Evolutionary conservation across 305 asterid species (phyloP).

Genomic region (Fraxinus platypoda): DNA sequence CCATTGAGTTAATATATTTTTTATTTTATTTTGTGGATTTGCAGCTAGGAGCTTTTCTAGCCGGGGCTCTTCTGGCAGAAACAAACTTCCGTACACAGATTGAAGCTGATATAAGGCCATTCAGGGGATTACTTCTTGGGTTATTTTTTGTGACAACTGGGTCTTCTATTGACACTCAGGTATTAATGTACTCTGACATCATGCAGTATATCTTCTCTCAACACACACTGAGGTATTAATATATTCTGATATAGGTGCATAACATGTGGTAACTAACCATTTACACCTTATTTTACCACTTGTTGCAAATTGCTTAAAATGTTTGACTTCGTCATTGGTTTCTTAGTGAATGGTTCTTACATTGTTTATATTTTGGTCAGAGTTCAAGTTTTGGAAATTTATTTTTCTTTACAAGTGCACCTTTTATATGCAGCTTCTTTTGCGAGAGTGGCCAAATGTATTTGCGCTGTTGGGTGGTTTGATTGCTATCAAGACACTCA

Average conservation of each 20-base stretch:
- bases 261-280: background rate
- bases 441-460: slow-evolving; percentile 99
- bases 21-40: slow-evolving; percentile 23
- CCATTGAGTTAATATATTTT: slow-evolving; percentile 16
- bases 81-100: slow-evolving; percentile 97
- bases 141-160: slow-evolving; percentile 97
- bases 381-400: slow-evolving; percentile 14
- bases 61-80: slow-evolving; percentile 94
- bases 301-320: background rate
- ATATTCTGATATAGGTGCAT: background rate
- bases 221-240: background rate
- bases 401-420: slow-evolving; percentile 20
- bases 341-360: background rate
- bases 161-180: slow-evolving; percentile 94
- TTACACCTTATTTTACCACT: background rate
- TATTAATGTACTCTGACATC: slow-evolving; percentile 27
- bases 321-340: background rate
- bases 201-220: background rate
- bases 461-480: slow-evolving; percentile 89
- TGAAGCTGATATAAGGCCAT: slow-evolving; percentile 99
- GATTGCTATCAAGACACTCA: slow-evolving; percentile 84
- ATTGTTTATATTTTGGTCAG: background rate
- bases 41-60: slow-evolving; percentile 98
- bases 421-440: slow-evolving; percentile 68
- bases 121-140: slow-evolving; percentile 94